These are phyloP conservation scores for Irineochytrium annulatum DNA, from an alignment of 192 early-diverging fungal genomes.

Conservation along the genomic window DNA sequence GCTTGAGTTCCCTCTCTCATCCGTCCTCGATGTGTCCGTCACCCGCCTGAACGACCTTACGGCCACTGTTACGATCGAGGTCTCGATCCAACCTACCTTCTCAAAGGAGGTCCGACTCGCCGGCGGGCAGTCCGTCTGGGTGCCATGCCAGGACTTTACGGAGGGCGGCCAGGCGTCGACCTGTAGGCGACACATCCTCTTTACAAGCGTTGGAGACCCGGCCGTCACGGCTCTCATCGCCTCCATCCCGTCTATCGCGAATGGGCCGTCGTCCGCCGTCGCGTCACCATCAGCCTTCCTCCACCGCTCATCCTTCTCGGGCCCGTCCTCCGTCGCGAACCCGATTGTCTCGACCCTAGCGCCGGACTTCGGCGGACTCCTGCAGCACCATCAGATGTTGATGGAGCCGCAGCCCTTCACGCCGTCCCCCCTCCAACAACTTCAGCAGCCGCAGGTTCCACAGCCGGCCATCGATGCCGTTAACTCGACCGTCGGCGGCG, in stretches of 20 bases:
- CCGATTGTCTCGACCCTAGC: not conserved
- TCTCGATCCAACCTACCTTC: conserved; percentile 9
- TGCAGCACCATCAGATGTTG: not conserved
- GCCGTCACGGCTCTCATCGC: not conserved
- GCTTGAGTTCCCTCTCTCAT: conserved; percentile 14
- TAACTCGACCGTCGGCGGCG: not conserved
- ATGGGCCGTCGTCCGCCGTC: not conserved
- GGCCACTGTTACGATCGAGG: conserved; percentile 1
- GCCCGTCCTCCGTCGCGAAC: not conserved
- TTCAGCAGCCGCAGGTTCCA: too few species aligned
- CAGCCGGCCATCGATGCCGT: not conserved
- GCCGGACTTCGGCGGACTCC: not conserved
- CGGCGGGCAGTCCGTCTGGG: not conserved
- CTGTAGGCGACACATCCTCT: conserved; percentile 3
- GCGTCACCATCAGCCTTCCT: not conserved
- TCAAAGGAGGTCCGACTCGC: not conserved
- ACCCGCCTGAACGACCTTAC: not conserved
- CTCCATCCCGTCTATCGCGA: not conserved
- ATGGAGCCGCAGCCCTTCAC: not conserved
- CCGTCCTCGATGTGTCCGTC: conserved; percentile 16
- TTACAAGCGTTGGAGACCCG: not conserved
- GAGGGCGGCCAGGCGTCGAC: conserved; percentile 1
- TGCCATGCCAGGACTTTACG: conserved; percentile 13
- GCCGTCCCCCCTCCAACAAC: not conserved
- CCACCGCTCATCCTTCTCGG: not conserved